A percentile compares a stretch with the other conserved stretches of the same genome.
Conservation (phyloP, 805 yeast species). For the Metschnikowia lochheadii region DNA sequence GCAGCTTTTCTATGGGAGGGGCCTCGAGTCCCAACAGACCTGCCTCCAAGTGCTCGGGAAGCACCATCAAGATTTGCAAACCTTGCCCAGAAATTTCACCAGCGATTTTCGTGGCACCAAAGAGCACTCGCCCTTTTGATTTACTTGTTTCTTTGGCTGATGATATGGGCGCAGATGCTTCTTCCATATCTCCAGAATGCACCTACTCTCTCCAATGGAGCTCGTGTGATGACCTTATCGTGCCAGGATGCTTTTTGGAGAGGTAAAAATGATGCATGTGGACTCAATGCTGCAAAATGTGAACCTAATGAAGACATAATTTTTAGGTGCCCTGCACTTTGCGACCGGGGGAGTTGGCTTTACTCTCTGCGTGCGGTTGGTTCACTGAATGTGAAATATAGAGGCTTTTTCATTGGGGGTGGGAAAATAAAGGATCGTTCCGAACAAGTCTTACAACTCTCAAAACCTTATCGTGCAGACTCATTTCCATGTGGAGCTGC, state of each 20-base stretch:
- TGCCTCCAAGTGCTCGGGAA: slow-evolving; percentile 39
- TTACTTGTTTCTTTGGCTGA: slow-evolving; percentile 48
- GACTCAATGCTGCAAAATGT: slow-evolving; percentile 63
- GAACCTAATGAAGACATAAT: slow-evolving; percentile 40
- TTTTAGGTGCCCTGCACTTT: slow-evolving; percentile 83
- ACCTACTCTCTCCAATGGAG: slow-evolving; percentile 24
- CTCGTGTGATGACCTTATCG: slow-evolving; percentile 40
- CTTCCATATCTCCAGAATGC: slow-evolving; percentile 44
- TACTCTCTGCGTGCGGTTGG: slow-evolving; percentile 78
- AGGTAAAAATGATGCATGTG: slow-evolving; percentile 76
- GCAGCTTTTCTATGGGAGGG: slow-evolving; percentile 50
- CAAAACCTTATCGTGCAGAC: slow-evolving; percentile 78
- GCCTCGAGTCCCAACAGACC: slow-evolving; percentile 46
- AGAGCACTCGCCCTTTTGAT: slow-evolving; percentile 28
- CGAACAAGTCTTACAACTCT: slow-evolving; percentile 21
- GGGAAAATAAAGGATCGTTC: slow-evolving; percentile 34
- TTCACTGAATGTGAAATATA: slow-evolving; percentile 57
- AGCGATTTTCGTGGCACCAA: slow-evolving; percentile 22
- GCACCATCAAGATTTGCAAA: slow-evolving; percentile 33
- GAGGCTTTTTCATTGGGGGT: slow-evolving; percentile 76
- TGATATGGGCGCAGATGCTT: slow-evolving; percentile 33
- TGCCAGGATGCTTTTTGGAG: slow-evolving; percentile 60
- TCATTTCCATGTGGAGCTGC: slow-evolving; percentile 90
- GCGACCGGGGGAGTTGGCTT: slow-evolving; percentile 74
- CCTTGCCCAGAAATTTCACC: slow-evolving; percentile 38